Evolutionary conservation across 106 monocot species (phyloP).

Genomic region (Acorus gramineus): DNA sequence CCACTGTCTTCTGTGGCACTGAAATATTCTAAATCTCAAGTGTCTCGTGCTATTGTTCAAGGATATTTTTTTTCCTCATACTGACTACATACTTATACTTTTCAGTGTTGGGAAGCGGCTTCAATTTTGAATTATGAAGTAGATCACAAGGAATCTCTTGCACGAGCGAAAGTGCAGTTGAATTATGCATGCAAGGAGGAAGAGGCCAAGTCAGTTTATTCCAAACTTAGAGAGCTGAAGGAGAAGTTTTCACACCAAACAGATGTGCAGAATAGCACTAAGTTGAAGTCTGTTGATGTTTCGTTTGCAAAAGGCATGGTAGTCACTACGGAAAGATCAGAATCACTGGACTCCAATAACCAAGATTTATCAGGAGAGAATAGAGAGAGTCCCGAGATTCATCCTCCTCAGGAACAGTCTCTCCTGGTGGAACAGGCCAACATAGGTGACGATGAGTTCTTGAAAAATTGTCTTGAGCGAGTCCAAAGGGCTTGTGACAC

Average conservation of each 20-base stretch:
- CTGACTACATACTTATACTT: not conserved
- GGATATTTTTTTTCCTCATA: not conserved
- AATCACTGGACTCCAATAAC: constrained; percentile 2
- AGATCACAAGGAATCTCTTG: constrained; percentile 53
- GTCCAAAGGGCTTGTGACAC: constrained; percentile 24
- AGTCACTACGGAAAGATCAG: not conserved
- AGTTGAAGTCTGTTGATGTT: not conserved
- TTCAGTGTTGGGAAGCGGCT: constrained; percentile 91
- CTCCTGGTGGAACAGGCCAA: constrained; percentile 4
- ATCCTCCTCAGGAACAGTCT: not conserved
- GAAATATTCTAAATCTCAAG: no score
- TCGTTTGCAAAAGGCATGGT: no score
- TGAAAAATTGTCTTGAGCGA: constrained; percentile 21
- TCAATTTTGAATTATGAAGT: constrained; percentile 51
- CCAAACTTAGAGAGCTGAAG: constrained; percentile 52
- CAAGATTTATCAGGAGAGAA: constrained; percentile 19
- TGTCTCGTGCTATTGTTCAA: no score
- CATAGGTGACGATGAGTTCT: constrained; percentile 15
- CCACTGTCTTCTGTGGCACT: no score
- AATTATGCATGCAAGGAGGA: constrained; percentile 48
- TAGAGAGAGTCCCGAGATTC: constrained; percentile 7
- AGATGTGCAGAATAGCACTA: not conserved
- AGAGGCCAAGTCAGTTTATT: constrained; percentile 51
- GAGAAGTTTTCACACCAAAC: constrained; percentile 29
- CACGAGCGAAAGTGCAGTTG: constrained; percentile 41